Percentiles rank a stretch among this genome's conserved stretches.
phyloP scores from a whole-genome alignment of 495 filamentous ascomycete genomes.

The Tetracladium marchalianum region DNA sequence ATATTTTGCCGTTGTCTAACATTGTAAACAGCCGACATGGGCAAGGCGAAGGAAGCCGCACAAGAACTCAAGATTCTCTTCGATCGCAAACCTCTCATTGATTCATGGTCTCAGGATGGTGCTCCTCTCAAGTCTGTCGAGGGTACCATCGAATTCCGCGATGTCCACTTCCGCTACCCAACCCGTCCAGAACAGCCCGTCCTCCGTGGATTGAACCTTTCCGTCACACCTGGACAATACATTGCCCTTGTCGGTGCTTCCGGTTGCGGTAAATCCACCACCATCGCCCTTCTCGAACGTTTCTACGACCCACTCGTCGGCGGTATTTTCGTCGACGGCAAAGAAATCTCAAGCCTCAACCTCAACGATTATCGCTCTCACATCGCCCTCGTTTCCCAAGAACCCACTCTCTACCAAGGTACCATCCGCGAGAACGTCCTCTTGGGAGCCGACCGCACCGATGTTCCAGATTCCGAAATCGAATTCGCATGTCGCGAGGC shows the following conservation, averaged over 20 bases:
- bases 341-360: slow-evolving; percentile 64
- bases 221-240: slow-evolving; percentile 66
- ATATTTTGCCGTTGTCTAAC: slow-evolving; percentile 1
- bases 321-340: slow-evolving; percentile 61
- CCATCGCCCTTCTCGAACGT: slow-evolving; percentile 68
- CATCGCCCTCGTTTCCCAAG: slow-evolving; percentile 75
- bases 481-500: slow-evolving; percentile 73
- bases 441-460: slow-evolving; percentile 51
- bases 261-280: slow-evolving; percentile 79
- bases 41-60: slow-evolving; percentile 76
- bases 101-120: slow-evolving; percentile 73
- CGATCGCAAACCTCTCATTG: slow-evolving; percentile 67
- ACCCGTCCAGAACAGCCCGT: slow-evolving; percentile 73
- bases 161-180: slow-evolving; percentile 77
- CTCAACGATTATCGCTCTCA: slow-evolving; percentile 68
- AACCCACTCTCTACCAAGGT: slow-evolving; percentile 80
- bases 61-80: slow-evolving; percentile 67
- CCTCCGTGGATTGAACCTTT: slow-evolving; percentile 61
- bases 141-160: slow-evolving; percentile 64
- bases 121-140: slow-evolving; percentile 45
- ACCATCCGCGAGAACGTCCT: slow-evolving; percentile 77
- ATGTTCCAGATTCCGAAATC: slow-evolving; percentile 58
- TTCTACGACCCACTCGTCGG: slow-evolving; percentile 79
- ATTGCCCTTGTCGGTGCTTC: slow-evolving; percentile 73
- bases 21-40: slow-evolving; percentile 52